Percentiles rank a stretch among this genome's conserved stretches.
Conservation (phyloP, 148 eudicot genomes). For the Hydrangea macrophylla region DNA sequence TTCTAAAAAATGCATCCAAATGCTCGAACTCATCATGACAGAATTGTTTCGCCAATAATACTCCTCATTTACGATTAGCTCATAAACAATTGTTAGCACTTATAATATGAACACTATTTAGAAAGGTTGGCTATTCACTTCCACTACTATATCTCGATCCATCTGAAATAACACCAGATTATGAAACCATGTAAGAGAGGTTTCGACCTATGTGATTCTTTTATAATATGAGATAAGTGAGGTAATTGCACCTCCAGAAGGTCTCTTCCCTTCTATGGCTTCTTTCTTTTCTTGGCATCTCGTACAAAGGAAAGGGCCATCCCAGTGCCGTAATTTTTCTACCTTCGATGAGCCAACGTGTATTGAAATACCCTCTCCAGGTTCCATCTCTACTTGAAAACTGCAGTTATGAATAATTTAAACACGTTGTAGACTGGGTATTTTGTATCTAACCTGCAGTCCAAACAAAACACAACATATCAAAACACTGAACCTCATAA, state of each 20-base stretch:
- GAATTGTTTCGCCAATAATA: slow-evolving; percentile 6
- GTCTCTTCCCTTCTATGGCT: slow-evolving; percentile 98
- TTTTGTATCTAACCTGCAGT: slow-evolving; percentile 77
- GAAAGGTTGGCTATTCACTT: slow-evolving; percentile 54
- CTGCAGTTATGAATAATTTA: slow-evolving; percentile 91
- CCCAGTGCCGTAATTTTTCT: slow-evolving; percentile 82
- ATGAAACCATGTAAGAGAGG: background rate
- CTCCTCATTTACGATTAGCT: slow-evolving; percentile 23
- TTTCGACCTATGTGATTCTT: background rate
- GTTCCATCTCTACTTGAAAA: slow-evolving; percentile 89
- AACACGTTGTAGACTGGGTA: slow-evolving; percentile 96
- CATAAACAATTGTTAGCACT: slow-evolving; percentile 18
- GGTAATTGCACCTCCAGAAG: slow-evolving; percentile 72
- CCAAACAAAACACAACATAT: slow-evolving; percentile 1
- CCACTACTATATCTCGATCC: slow-evolving; percentile 58
- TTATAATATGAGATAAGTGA: background rate
- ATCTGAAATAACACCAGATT: slow-evolving; percentile 45
- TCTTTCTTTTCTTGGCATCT: slow-evolving; percentile 93
- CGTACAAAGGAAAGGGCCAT: slow-evolving; percentile 92
- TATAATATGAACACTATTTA: background rate
- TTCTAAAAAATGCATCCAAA: slow-evolving; percentile 17
- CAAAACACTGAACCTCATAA: background rate
- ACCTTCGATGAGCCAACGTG: slow-evolving; percentile 48
- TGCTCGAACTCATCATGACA: slow-evolving; percentile 20
- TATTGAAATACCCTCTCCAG: slow-evolving; percentile 91